Evolutionary conservation across 345 rosid genomes (phyloP).

Genomic region (Zanthoxylum bungeanum): DNA sequence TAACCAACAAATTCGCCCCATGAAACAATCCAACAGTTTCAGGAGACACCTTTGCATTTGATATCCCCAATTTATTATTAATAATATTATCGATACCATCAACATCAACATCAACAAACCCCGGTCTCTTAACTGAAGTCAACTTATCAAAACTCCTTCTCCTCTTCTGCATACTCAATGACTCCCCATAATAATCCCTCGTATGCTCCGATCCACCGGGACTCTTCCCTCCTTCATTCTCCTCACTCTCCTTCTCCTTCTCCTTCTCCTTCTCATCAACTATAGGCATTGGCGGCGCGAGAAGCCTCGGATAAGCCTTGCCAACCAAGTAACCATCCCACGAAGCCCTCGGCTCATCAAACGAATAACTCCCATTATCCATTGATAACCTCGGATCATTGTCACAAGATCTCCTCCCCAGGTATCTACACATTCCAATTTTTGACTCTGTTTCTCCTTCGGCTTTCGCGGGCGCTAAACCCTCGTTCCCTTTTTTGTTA

Average conservation of each 20-base stretch:
- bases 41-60: conserved; percentile 67
- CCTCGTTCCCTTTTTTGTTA: conserved; percentile 15
- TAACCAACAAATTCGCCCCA: conserved; percentile 56
- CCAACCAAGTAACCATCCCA: conserved; percentile 76
- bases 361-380: conserved; percentile 43
- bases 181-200: conserved; percentile 65
- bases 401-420: conserved; percentile 59
- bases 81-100: conserved; percentile 9
- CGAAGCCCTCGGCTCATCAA: conserved; percentile 78
- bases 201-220: conserved; percentile 89
- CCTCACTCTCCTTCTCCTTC: conserved; percentile 30
- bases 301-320: conserved; percentile 41
- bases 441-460: conserved; percentile 44
- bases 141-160: conserved; percentile 76
- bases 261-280: conserved; percentile 51
- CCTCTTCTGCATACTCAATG: conserved; percentile 37
- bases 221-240: conserved; percentile 36
- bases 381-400: conserved; percentile 39
- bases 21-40: conserved; percentile 56
- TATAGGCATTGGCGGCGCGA: conserved; percentile 40
- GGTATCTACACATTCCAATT: conserved; percentile 33
- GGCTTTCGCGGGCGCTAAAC: conserved; percentile 13
- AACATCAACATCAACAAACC: conserved; percentile 59
- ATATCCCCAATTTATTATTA: conserved; percentile 26
- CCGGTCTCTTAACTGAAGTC: conserved; percentile 43